phyloP scores from a whole-genome alignment of 1,139 yeast species.

The Nadsonia commutata region DNA sequence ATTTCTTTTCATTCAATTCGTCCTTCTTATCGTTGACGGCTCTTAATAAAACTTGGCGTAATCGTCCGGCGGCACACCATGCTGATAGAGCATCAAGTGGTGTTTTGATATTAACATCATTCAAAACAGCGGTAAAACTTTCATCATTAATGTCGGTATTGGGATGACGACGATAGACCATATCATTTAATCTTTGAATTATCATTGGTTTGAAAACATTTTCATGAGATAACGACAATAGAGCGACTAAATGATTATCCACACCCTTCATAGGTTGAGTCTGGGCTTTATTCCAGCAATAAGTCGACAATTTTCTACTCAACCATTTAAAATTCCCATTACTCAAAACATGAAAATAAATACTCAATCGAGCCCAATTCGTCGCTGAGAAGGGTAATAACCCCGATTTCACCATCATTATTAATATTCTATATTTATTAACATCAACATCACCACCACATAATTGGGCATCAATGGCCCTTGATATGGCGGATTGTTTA shows the following conservation, averaged over 20 bases:
- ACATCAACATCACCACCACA: constrained; percentile 23
- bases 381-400: constrained; percentile 16
- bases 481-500: too few species aligned
- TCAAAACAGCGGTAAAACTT: constrained; percentile 14
- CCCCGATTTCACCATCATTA: constrained; percentile 18
- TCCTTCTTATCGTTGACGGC: constrained; percentile 11
- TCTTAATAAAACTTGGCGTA: constrained; percentile 15
- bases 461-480: constrained; percentile 26
- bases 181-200: constrained; percentile 14
- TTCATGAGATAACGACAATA: constrained; percentile 9
- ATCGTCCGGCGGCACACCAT: constrained; percentile 17
- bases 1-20: constrained; percentile 8
- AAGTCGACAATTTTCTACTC: constrained; percentile 5
- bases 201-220: constrained; percentile 14
- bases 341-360: too few species aligned
- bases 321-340: constrained; percentile 7
- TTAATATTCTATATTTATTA: constrained; percentile 15
- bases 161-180: constrained; percentile 13
- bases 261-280: constrained; percentile 1
- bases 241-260: constrained; percentile 7
- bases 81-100: constrained; percentile 21
- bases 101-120: constrained; percentile 17
- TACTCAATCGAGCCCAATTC: constrained; percentile 18
- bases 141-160: constrained; percentile 14
- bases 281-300: constrained; percentile 9